phyloP scores from a whole-genome alignment of 805 yeast genomes.

The Hanseniaspora meyeri region DNA sequence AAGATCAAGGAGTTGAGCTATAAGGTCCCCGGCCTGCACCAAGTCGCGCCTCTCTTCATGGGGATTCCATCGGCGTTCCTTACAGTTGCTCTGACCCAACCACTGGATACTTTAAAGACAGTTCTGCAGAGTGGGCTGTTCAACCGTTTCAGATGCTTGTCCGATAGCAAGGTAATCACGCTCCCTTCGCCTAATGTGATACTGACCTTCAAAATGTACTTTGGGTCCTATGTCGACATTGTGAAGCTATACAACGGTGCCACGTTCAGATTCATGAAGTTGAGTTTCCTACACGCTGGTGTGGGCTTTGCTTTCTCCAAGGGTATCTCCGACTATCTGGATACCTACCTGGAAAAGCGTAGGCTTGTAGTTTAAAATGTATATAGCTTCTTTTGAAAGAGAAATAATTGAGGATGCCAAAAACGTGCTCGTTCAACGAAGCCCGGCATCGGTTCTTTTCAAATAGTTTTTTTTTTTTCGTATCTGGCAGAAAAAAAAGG shows the following conservation, averaged over 20 bases:
- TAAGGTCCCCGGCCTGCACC: background rate
- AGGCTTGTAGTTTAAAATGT: background rate
- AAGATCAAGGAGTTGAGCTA: background rate
- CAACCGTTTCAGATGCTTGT: slow-evolving; percentile 32
- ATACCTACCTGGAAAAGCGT: slow-evolving; percentile 26
- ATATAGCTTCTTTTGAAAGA: background rate
- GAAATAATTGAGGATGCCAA: background rate
- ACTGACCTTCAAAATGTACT: slow-evolving; percentile 41
- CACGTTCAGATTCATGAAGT: slow-evolving; percentile 49
- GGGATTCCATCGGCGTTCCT: slow-evolving; percentile 59
- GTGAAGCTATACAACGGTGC: slow-evolving; percentile 37
- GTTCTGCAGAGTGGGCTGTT: slow-evolving; percentile 64
- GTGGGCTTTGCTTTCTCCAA: slow-evolving; percentile 49
- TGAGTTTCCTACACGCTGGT: slow-evolving; percentile 54
- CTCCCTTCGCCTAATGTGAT: slow-evolving; percentile 40
- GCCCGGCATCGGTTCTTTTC: too few species aligned
- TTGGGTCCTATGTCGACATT: slow-evolving; percentile 29
- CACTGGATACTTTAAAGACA: slow-evolving; percentile 76
- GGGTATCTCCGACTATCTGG: slow-evolving; percentile 25
- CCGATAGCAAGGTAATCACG: background rate
- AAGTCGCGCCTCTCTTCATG: slow-evolving; percentile 21
- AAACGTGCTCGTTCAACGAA: too few species aligned
- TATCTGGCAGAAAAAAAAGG: background rate
- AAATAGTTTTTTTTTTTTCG: too few species aligned
- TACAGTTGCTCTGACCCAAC: slow-evolving; percentile 72